Base-by-base conservation (phyloP, 202 grass and related monocot genomes). In the Setaria italica region DNA sequence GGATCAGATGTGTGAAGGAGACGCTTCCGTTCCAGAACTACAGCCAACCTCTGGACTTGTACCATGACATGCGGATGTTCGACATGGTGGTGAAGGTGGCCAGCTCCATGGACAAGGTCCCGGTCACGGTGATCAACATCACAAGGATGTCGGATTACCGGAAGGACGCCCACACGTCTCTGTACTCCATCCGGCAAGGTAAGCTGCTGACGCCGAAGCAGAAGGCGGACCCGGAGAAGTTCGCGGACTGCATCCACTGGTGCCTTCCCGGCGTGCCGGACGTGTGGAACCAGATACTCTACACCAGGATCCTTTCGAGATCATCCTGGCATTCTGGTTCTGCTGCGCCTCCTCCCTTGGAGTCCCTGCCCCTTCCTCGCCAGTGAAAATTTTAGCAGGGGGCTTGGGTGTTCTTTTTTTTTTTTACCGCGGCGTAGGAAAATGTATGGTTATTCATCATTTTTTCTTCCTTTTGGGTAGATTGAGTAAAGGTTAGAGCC, bases 171-270 rank as follows among this genome's bases (percentile, higher is more conserved):
- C 95, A 98, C 86, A 92, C 95, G 6, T 84, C 78, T 0, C 19
- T 98, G 37, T 90, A 95, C 35, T 34, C 95, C 29, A 11, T 98
- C 37, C 88, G 88, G 69, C 90, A 86, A 82, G 95, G 91, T 17
- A 89, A 91, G 9, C 13, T 92, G 76, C 83, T 98, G 86, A 98
- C 93, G 0, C 9, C 89, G 0, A 68, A 95, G 87, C 91, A 98
- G 86, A 89, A 92, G 78, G 84, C 82, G 0, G 43, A 98, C 9
- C 95, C 90, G 0, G 48, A 53, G 19, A 94, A 74, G 37, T 98
- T 84, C 2, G 91, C 95, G 0, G 95, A 98, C 75, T 95, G 95
- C 79, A 98, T 98, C 48, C 95, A 95, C n/a, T 95, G 95, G 95
- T 98, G 95, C 71, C 93, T 98, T 48, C 93, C 95, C 0, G 95